A percentile compares a stretch with the other conserved stretches of the same genome.
Conservation (phyloP, 2,329 filamentous ascomycete species). For the Decorospora gaudefroyi region DNA sequence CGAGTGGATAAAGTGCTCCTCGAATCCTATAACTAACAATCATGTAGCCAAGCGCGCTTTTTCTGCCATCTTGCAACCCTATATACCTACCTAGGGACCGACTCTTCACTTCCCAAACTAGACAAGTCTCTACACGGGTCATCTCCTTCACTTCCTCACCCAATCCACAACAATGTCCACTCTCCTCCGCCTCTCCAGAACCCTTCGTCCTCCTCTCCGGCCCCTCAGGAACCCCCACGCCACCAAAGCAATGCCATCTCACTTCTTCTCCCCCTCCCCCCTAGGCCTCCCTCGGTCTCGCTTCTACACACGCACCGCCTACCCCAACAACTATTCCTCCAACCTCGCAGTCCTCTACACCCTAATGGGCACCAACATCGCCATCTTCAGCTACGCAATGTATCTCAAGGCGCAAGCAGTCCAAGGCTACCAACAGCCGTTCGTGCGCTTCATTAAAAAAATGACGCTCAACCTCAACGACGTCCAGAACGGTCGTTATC, state of each 20-base stretch:
- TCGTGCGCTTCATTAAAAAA: constrained; percentile 32
- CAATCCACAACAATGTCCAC: constrained; percentile 7
- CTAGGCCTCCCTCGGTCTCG: constrained; percentile 13
- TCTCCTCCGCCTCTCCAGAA: constrained; percentile 12
- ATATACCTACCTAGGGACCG: too few relatives aligned
- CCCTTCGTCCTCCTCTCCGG: constrained; percentile 19
- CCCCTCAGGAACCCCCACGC: constrained; percentile 3
- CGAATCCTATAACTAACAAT: too few relatives aligned
- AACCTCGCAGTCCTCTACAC: constrained; percentile 39
- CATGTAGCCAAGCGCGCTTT: too few relatives aligned
- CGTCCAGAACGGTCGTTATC: constrained; percentile 38
- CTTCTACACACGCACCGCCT: constrained; percentile 10
- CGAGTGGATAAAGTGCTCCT: too few relatives aligned
- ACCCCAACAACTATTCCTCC: not conserved
- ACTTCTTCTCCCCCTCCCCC: constrained; percentile 27
- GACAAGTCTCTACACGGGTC: too few relatives aligned
- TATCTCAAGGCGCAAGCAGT: constrained; percentile 38
- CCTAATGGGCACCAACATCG: constrained; percentile 49
- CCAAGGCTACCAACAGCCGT: constrained; percentile 22
- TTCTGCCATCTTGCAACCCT: too few relatives aligned
- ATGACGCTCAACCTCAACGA: constrained; percentile 42
- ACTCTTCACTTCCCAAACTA: too few relatives aligned
- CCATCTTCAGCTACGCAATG: constrained; percentile 47
- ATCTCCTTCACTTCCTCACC: not conserved
- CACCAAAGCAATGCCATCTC: constrained; percentile 16